Conservation (phyloP, 2,329 filamentous ascomycete species). For the Atkinsonella hypoxylon region DNA sequence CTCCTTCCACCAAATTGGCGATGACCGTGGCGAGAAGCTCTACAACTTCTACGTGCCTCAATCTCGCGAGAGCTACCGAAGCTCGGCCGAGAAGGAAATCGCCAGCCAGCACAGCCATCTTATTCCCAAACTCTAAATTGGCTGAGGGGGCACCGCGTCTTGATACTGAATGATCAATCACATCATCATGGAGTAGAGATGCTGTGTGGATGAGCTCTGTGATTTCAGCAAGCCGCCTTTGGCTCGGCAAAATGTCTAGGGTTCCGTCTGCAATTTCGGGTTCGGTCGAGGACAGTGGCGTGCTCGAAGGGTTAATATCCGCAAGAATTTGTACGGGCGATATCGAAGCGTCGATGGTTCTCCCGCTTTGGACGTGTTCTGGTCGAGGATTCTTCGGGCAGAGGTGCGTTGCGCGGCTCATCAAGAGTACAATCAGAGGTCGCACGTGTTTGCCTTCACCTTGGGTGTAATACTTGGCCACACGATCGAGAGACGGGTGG, state of each 20-base stretch:
- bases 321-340: conserved; percentile 49
- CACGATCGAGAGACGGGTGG: conserved; percentile 86
- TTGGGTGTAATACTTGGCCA: conserved; percentile 96
- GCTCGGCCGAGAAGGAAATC: conserved; percentile 90
- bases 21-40: conserved; percentile 94
- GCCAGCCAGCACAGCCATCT: conserved; percentile 97
- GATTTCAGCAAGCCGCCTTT: conserved; percentile 87
- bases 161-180: conserved; percentile 84
- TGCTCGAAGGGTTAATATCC: conserved; percentile 66
- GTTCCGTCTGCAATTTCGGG: conserved; percentile 27
- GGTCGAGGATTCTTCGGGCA: conserved; percentile 45
- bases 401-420: conserved; percentile 86
- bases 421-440: conserved; percentile 86
- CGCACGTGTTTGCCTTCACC: conserved; percentile 95
- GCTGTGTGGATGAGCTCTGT: conserved; percentile 96
- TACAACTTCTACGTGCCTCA: conserved; percentile 87
- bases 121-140: conserved; percentile 94
- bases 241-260: conserved; percentile 76
- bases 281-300: conserved; percentile 27
- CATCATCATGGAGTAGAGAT: conserved; percentile 92
- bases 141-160: conserved; percentile 77
- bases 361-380: conserved; percentile 27
- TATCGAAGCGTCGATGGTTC: conserved; percentile 40
- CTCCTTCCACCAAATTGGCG: conserved; percentile 92
- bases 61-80: conserved; percentile 80